Conservation (phyloP, 2,329 filamentous ascomycete species). For the Botrytis deweyae region DNA sequence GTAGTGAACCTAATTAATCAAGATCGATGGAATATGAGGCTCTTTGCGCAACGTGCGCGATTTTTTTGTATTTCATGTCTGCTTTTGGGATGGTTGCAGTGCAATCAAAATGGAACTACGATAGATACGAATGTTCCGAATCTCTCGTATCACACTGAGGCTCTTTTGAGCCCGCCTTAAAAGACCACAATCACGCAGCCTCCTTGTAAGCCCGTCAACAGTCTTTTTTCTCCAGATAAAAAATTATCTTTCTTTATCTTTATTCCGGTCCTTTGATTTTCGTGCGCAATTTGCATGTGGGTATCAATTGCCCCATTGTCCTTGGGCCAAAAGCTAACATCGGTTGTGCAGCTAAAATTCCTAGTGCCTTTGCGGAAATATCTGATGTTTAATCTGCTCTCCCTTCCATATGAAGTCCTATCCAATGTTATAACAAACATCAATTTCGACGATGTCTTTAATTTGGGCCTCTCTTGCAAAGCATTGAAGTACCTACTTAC, state of each 20-base stretch:
- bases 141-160: background rate
- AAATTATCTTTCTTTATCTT: background rate
- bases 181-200: conserved; percentile 1
- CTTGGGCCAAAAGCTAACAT: background rate
- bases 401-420: conserved; percentile 39
- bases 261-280: background rate
- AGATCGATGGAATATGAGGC: background rate
- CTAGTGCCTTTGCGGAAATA: background rate
- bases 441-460: conserved; percentile 38
- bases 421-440: conserved; percentile 34
- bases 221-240: background rate
- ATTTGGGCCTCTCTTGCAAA: conserved; percentile 33
- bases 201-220: background rate
- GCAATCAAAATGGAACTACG: too few species aligned
- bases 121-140: background rate
- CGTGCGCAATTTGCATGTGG: background rate
- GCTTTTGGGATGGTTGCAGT: background rate
- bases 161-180: background rate
- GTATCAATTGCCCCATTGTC: background rate
- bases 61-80: background rate
- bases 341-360: background rate
- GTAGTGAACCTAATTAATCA: background rate
- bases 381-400: conserved; percentile 34
- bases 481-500: conserved; percentile 32
- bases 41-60: background rate